Evolutionary conservation across 208 protist genomes (phyloP).

Genomic region (Zelonia costaricensis): DNA sequence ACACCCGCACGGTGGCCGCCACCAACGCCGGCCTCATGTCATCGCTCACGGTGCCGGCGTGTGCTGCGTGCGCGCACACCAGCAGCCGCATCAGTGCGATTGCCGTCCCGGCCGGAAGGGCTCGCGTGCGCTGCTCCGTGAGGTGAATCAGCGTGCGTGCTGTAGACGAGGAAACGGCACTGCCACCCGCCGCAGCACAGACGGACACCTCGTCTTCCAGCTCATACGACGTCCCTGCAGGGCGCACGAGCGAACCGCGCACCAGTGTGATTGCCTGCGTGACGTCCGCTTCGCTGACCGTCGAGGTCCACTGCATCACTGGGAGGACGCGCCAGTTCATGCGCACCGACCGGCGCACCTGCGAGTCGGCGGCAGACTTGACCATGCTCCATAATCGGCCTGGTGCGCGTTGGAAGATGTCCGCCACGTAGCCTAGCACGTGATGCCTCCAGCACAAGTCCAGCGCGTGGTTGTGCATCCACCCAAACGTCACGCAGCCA

Average conservation of each 20-base stretch:
- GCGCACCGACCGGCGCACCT: constrained; percentile 2
- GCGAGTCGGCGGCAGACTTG: too few relatives aligned
- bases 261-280: too few relatives aligned
- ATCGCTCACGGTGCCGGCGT: not conserved
- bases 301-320: not conserved
- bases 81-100: constrained; percentile 14
- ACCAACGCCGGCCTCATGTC: not conserved
- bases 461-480: constrained; percentile 19
- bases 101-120: constrained; percentile 18
- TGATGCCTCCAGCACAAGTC: constrained; percentile 9
- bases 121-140: not conserved
- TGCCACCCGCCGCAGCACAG: too few relatives aligned
- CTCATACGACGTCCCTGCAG: too few relatives aligned
- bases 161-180: too few relatives aligned
- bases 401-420: constrained; percentile 16
- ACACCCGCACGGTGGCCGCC: constrained; percentile 7
- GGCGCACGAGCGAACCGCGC: too few relatives aligned
- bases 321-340: too few relatives aligned
- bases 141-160: not conserved
- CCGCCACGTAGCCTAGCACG: constrained; percentile 9
- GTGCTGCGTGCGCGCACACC: not conserved
- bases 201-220: not conserved
- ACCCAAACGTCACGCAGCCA: constrained; percentile 10
- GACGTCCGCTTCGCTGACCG: too few relatives aligned
- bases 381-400: not conserved